These are phyloP conservation scores for Yarrowia galli DNA, from an alignment of 1,139 yeast genomes.

Conservation along the genomic window DNA sequence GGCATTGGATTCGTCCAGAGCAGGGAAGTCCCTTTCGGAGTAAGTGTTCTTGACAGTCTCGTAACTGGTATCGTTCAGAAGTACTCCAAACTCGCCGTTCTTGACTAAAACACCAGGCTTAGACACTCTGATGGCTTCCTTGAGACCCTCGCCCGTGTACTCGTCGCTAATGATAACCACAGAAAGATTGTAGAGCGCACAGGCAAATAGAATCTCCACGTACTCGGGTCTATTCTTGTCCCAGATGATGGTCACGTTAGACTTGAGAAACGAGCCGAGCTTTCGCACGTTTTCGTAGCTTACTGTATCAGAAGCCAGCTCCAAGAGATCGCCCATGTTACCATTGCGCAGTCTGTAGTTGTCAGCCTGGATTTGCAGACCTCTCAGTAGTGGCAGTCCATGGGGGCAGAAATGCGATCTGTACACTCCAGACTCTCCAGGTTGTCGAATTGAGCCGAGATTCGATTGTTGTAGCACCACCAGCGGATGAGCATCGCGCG, in stretches of 20 bases:
- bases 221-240: conserved; percentile 24
- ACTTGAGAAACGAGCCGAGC: conserved; percentile 5
- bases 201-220: conserved; percentile 25
- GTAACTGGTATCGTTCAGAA: conserved; percentile 40
- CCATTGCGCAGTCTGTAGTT: conserved; percentile 29
- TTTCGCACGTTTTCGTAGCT: conserved; percentile 7
- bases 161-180: conserved; percentile 40
- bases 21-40: conserved; percentile 24
- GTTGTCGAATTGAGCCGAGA: conserved; percentile 59
- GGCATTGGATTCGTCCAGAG: conserved; percentile 24
- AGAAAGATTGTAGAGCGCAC: conserved; percentile 33
- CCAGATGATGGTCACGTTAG: conserved; percentile 30
- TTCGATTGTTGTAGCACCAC: conserved; percentile 64
- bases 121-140: neutral
- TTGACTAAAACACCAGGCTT: conserved; percentile 40
- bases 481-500: conserved; percentile 60
- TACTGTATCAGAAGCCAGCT: conserved; percentile 3
- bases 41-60: conserved; percentile 40
- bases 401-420: conserved; percentile 62
- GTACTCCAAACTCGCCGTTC: conserved; percentile 43
- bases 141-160: conserved; percentile 25
- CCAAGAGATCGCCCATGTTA: conserved; percentile 36
- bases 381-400: conserved; percentile 54
- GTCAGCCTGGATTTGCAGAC: conserved; percentile 50
- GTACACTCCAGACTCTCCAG: conserved; percentile 67